A percentile compares a stretch with the other conserved stretches of the same genome.
phyloP scores from a whole-genome alignment of 805 yeast species.

The Candida sphagnicola region DNA sequence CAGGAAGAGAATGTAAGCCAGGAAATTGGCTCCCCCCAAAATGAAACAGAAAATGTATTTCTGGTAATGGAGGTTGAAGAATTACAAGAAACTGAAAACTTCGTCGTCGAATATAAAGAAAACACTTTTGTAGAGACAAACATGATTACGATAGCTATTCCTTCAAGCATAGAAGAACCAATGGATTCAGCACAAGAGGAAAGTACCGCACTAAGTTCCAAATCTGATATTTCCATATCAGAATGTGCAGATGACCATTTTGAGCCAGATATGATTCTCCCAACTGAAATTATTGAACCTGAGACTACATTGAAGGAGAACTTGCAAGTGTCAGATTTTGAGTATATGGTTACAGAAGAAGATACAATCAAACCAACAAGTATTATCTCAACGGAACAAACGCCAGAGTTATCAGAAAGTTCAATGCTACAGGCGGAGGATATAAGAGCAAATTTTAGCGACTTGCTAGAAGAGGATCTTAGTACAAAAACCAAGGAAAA shows the following conservation, averaged over 20 bases:
- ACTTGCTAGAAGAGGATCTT: no score
- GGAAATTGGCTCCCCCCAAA: not conserved
- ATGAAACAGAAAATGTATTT: not conserved
- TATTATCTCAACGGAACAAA: not conserved
- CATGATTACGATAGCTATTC: not conserved
- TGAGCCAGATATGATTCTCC: not conserved
- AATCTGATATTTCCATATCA: not conserved
- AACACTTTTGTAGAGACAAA: conserved; percentile 1
- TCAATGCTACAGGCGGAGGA: not conserved
- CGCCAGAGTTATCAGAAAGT: not conserved
- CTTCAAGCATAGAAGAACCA: conserved; percentile 2
- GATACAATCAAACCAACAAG: conserved; percentile 1
- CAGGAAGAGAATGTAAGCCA: not conserved
- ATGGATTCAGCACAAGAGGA: not conserved
- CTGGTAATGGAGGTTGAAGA: not conserved
- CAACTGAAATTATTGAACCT: conserved; percentile 4
- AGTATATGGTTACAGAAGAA: not conserved
- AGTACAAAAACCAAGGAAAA: no score
- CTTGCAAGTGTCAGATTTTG: not conserved
- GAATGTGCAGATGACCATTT: not conserved
- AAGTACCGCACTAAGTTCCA: not conserved
- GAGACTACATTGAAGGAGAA: not conserved
- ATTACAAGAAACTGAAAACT: not conserved
- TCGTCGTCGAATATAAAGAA: not conserved
- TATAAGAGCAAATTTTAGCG: no score